phyloP scores from a whole-genome alignment of 371 early-diverging fungal species.

The Rhizopus delemar region DNA sequence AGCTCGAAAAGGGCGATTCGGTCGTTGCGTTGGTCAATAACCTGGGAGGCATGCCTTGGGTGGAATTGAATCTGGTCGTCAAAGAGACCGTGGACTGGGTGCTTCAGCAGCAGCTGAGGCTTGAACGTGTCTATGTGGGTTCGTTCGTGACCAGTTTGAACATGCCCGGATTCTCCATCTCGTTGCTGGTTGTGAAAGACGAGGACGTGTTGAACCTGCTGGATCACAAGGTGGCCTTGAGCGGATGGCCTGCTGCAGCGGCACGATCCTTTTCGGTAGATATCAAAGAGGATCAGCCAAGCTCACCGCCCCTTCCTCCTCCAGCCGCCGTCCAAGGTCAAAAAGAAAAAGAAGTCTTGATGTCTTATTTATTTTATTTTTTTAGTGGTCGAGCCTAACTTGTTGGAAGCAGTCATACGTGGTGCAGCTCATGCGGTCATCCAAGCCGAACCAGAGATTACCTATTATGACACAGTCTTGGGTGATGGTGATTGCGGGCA shows the following conservation, averaged over 20 bases:
- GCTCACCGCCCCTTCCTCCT: neutral
- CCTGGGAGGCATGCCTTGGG: slow-evolving; percentile 70
- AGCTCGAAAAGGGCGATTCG: slow-evolving; percentile 17
- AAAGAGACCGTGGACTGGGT: slow-evolving; percentile 60
- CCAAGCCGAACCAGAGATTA: slow-evolving; percentile 69
- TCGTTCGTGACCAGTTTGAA: slow-evolving; percentile 75
- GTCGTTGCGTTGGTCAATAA: slow-evolving; percentile 77
- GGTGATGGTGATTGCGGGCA: slow-evolving; percentile 88
- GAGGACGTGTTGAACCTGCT: slow-evolving; percentile 37
- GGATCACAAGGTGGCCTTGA: slow-evolving; percentile 52
- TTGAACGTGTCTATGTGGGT: slow-evolving; percentile 65
- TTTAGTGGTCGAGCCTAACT: slow-evolving; percentile 14
- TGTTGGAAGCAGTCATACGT: slow-evolving; percentile 40
- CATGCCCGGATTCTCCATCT: slow-evolving; percentile 76
- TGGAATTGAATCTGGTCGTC: slow-evolving; percentile 70
- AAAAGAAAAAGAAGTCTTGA: no score
- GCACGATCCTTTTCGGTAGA: slow-evolving; percentile 21
- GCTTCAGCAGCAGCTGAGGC: slow-evolving; percentile 23
- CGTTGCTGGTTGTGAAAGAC: slow-evolving; percentile 50
- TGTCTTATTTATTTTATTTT: neutral
- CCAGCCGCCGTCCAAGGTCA: neutral
- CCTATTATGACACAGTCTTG: slow-evolving; percentile 66
- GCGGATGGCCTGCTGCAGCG: slow-evolving; percentile 57
- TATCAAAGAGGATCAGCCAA: neutral
- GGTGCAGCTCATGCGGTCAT: slow-evolving; percentile 59